Conservation (phyloP, 208 protist genomes). For the Trypanosoma mega region DNA sequence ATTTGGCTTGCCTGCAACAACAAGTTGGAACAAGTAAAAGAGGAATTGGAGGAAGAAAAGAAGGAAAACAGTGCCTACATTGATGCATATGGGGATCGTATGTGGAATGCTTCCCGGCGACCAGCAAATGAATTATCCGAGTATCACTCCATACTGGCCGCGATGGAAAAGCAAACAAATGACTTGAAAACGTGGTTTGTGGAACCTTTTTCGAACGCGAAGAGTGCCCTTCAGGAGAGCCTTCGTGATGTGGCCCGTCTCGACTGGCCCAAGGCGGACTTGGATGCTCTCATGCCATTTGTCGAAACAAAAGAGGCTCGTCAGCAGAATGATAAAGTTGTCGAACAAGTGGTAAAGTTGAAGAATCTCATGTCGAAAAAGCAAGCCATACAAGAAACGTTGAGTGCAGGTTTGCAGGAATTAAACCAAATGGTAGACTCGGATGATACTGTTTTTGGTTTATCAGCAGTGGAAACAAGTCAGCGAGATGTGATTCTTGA, state of each 20-base stretch:
- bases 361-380: slow-evolving; percentile 52
- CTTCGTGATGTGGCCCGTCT: slow-evolving; percentile 63
- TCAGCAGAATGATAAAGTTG: slow-evolving; percentile 55
- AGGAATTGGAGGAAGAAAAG: slow-evolving; percentile 55
- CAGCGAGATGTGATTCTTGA: slow-evolving; percentile 56
- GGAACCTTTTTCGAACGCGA: slow-evolving; percentile 45
- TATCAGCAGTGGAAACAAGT: slow-evolving; percentile 57
- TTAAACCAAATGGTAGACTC: slow-evolving; percentile 69
- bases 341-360: slow-evolving; percentile 46
- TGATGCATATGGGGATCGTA: slow-evolving; percentile 70
- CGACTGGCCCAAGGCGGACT: slow-evolving; percentile 65
- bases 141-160: slow-evolving; percentile 47
- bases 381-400: slow-evolving; percentile 34
- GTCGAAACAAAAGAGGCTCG: slow-evolving; percentile 60
- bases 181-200: slow-evolving; percentile 44
- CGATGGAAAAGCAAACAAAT: slow-evolving; percentile 55
- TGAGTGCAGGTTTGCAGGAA: slow-evolving; percentile 34
- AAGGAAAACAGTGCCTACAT: slow-evolving; percentile 45
- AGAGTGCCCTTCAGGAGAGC: slow-evolving; percentile 45
- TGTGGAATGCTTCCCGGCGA: slow-evolving; percentile 63
- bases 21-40: slow-evolving; percentile 60
- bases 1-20: slow-evolving; percentile 40
- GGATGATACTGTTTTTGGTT: slow-evolving; percentile 58
- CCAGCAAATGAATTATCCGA: slow-evolving; percentile 44
- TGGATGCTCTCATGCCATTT: slow-evolving; percentile 86